A percentile compares a stretch with the other conserved stretches of the same genome.
Evolutionary conservation across 768 basidiomycete species (phyloP).

Genomic region (Pleurotus ostreatus): DNA sequence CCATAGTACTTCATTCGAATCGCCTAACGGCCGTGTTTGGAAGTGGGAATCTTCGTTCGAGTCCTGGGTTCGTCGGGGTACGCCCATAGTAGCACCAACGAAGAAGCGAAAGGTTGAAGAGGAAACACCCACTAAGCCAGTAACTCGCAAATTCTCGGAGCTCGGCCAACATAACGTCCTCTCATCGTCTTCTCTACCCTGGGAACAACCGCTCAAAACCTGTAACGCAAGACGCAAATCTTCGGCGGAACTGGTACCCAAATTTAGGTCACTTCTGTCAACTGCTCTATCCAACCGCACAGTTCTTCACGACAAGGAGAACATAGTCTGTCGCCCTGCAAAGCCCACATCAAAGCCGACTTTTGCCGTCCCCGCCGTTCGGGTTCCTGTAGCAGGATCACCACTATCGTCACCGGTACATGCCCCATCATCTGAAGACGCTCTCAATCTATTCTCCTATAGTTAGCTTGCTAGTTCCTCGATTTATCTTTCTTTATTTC

Average conservation of each 20-base stretch:
- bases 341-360: background rate
- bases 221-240: slow-evolving; percentile 9
- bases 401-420: slow-evolving; percentile 1
- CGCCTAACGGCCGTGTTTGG: slow-evolving; percentile 25
- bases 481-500: no score
- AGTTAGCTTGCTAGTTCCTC: no score
- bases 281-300: slow-evolving; percentile 13
- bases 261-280: slow-evolving; percentile 13
- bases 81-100: slow-evolving; percentile 9
- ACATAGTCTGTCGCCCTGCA: background rate
- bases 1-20: background rate
- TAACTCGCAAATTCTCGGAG: no score
- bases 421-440: slow-evolving; percentile 39
- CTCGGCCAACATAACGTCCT: no score
- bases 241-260: slow-evolving; percentile 6
- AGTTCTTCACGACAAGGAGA: slow-evolving; percentile 9
- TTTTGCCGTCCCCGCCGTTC: slow-evolving; percentile 3
- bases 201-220: background rate
- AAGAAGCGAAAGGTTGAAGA: slow-evolving; percentile 16
- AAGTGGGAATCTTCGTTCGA: slow-evolving; percentile 45
- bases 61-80: slow-evolving; percentile 35
- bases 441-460: slow-evolving; percentile 44
- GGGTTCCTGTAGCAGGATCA: background rate
- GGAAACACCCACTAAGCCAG: slow-evolving; percentile 9
- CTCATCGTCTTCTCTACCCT: background rate